phyloP scores from a whole-genome alignment of 495 filamentous ascomycete species.

The Hyaloscypha bicolor region DNA sequence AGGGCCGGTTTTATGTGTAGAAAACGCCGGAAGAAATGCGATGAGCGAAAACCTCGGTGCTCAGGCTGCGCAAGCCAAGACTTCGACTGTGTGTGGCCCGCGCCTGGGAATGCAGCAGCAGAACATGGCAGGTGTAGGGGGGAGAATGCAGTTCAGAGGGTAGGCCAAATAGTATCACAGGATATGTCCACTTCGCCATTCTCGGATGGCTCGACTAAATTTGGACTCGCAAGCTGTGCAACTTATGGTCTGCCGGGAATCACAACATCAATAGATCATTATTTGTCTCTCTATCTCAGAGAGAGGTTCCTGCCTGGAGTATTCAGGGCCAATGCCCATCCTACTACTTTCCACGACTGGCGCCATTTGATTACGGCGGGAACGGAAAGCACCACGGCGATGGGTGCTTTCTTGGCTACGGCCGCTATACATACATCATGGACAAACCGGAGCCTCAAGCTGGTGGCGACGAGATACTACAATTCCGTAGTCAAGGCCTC shows the following conservation, averaged over 20 bases:
- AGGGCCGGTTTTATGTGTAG: constrained; percentile 91
- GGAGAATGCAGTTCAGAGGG: not conserved
- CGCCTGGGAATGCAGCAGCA: not conserved
- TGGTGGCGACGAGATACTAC: constrained; percentile 16
- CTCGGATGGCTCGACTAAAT: constrained; percentile 11
- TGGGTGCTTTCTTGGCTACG: constrained; percentile 17
- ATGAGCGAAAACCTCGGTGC: constrained; percentile 82
- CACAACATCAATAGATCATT: constrained; percentile 19
- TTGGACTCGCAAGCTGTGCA: constrained; percentile 3
- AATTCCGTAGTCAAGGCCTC: constrained; percentile 11
- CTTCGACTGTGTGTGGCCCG: constrained; percentile 17
- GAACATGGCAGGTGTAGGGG: not conserved
- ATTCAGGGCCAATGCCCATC: constrained; percentile 16
- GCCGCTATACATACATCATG: constrained; percentile 22
- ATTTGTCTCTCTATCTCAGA: constrained; percentile 11
- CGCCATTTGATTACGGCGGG: constrained; percentile 7
- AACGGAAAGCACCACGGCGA: constrained; percentile 7
- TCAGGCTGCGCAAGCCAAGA: constrained; percentile 12
- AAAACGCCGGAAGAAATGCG: constrained; percentile 92
- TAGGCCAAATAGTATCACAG: not conserved
- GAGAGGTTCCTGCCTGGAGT: constrained; percentile 16
- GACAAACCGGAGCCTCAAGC: constrained; percentile 12
- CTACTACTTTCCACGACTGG: constrained; percentile 13
- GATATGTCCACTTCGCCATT: constrained; percentile 6
- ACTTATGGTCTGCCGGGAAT: constrained; percentile 15